A percentile compares a stretch with the other conserved stretches of the same genome.
Evolutionary conservation across 208 protist species (phyloP).

Genomic region (Leishmania arabica): DNA sequence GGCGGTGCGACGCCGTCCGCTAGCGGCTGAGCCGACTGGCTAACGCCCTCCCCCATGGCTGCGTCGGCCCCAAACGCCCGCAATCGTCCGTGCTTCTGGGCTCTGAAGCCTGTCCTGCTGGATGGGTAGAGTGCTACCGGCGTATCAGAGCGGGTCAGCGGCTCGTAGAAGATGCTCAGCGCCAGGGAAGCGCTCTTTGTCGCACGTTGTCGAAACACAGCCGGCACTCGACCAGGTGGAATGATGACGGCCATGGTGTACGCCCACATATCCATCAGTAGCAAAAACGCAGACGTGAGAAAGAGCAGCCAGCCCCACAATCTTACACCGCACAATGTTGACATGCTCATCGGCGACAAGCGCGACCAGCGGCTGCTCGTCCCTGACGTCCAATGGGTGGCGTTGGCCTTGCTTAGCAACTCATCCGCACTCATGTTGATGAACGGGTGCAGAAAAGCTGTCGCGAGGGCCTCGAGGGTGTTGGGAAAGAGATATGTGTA

Average conservation of each 20-base stretch:
- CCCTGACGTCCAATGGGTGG: not conserved
- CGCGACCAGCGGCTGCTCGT: constrained; percentile 16
- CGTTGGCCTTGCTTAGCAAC: not conserved
- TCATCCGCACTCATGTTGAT: constrained; percentile 21
- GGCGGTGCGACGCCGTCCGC: not conserved
- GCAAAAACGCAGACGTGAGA: constrained; percentile 51
- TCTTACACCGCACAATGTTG: constrained; percentile 23
- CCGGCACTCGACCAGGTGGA: constrained; percentile 69
- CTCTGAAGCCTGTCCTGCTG: constrained; percentile 9
- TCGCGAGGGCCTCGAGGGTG: constrained; percentile 37
- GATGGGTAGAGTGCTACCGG: constrained; percentile 27
- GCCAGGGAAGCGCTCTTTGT: constrained; percentile 72
- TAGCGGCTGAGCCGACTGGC: not conserved
- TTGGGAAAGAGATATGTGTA: constrained; percentile 82
- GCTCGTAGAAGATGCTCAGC: constrained; percentile 66
- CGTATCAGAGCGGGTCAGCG: constrained; percentile 30
- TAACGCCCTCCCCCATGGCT: not conserved
- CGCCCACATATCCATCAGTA: constrained; percentile 69
- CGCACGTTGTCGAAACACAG: constrained; percentile 66
- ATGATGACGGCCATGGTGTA: constrained; percentile 74
- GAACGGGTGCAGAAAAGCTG: constrained; percentile 28
- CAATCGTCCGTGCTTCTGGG: constrained; percentile 28
- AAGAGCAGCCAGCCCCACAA: constrained; percentile 63
- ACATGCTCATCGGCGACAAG: constrained; percentile 5
- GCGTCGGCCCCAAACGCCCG: constrained; percentile 19